Evolutionary conservation across 345 rosid genomes (phyloP), one percentile per base, ranked within the genome.

Genomic region (Salix udensis): DNA sequence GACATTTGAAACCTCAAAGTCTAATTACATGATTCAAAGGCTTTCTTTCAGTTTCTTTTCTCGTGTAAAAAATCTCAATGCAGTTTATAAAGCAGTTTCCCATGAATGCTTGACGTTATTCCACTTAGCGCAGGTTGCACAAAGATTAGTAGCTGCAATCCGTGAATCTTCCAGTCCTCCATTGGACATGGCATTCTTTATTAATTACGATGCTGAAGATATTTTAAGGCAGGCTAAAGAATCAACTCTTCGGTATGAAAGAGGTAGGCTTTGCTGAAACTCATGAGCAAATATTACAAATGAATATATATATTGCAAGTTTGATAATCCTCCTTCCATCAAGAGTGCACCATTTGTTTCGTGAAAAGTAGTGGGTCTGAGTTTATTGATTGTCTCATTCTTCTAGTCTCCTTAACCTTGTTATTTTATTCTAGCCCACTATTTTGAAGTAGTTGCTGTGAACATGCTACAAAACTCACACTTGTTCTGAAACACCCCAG

Each of bases 171-270:
- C 85, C 5, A 68, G 50, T 12, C 76, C 80, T 72, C 75, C 84
- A 14, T 7, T 84, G 82, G 60, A 82, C 50, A 91, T 91, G 96
- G 86, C 88, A 18, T 89, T 89, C 79, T 91, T 91, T 75, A 88
- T 91, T 76, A 82, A 73, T 78, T 86, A 75, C 61, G 71, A 86
- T 53, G 65, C 72, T 13, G 72, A 85, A 53, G 91, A 91, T 71
- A 89, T 91, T 78, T 71, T 88, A 18, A 80, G 77, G 58, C 93
- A 91, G 79, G 96, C 93, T 37, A 42, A 30, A 11, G 88, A 89
- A 24, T 91, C 96, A 16, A 88, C 88, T 58, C 75, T 44, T 23
- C 90, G 96, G 1, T 83, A 88, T 50, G 34, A 88, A 79, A 83
- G 70, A 79, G 96, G 96, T 91, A 82, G 39, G 16, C 52, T 70